These are phyloP conservation scores for Calonectria multiphialidica DNA, from an alignment of 2,329 filamentous ascomycete species.

Conservation along the genomic window DNA sequence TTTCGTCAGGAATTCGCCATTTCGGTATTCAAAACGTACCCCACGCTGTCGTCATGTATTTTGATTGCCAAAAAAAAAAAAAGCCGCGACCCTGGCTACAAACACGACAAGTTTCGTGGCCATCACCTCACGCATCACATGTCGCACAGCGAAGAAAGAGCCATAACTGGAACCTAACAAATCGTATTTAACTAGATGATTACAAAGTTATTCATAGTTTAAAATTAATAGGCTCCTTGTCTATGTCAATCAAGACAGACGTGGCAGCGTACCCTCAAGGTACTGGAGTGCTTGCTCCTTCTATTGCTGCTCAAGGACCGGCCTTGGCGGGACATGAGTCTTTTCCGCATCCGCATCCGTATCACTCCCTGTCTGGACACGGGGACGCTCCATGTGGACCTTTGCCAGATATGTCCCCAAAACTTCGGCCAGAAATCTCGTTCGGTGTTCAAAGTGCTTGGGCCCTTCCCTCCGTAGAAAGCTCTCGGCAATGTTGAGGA, in stretches of 20 bases:
- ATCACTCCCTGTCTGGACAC: no score
- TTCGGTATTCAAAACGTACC: no score
- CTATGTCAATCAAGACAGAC: background rate
- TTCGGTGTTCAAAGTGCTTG: constrained; percentile 22
- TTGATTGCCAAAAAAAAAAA: background rate
- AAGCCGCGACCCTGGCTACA: no score
- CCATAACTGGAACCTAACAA: background rate
- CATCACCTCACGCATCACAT: background rate
- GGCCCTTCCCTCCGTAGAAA: constrained; percentile 27
- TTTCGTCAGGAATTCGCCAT: background rate
- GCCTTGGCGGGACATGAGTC: background rate
- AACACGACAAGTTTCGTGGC: no score
- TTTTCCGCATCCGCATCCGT: background rate
- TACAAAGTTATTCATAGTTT: background rate
- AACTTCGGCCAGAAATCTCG: constrained; percentile 33
- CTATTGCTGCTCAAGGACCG: background rate
- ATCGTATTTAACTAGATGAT: background rate
- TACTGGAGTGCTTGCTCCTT: background rate
- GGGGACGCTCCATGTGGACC: background rate
- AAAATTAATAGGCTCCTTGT: background rate
- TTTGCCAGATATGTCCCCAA: constrained; percentile 28
- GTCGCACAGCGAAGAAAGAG: background rate
- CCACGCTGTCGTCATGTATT: background rate
- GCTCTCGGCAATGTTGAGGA: constrained; percentile 7
- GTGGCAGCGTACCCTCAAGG: background rate